These are phyloP conservation scores for Fusarium beomiforme DNA, from an alignment of 2,329 filamentous ascomycete species.

Conservation along the genomic window DNA sequence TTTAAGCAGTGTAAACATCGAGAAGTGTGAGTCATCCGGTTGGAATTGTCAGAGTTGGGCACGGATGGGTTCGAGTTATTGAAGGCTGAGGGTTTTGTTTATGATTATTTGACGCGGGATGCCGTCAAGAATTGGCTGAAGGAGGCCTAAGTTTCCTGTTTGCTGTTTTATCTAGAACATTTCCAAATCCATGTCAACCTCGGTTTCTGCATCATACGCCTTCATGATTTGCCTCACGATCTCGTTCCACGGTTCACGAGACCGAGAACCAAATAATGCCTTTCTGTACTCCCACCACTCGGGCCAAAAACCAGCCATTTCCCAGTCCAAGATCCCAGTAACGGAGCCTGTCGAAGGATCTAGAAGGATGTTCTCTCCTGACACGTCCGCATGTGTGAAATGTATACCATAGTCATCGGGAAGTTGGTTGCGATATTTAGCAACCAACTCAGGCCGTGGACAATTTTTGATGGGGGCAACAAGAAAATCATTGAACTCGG, in stretches of 20 bases:
- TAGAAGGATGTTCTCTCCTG: constrained; percentile 36
- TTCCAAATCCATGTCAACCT: neutral
- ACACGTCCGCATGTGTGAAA: constrained; percentile 41
- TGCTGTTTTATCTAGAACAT: no score
- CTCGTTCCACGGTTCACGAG: constrained; percentile 30
- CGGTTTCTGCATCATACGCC: neutral
- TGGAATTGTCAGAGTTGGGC: no score
- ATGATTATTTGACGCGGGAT: no score
- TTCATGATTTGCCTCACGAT: neutral
- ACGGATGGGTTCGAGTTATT: no score
- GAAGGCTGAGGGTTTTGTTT: no score
- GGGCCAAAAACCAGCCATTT: constrained; percentile 45
- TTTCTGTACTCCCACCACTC: constrained; percentile 47
- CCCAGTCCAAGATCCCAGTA: constrained; percentile 40
- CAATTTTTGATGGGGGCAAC: neutral
- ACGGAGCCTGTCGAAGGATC: neutral
- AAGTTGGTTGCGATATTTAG: constrained; percentile 16
- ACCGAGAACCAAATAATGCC: constrained; percentile 21
- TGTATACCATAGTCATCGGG: constrained; percentile 30
- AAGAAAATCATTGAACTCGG: neutral
- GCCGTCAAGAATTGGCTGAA: no score
- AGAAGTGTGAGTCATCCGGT: no score
- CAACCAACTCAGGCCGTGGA: neutral
- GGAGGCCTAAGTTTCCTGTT: no score
- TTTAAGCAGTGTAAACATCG: no score